Conservation (phyloP, 192 early-diverging fungal genomes). For the Radiomyces spectabilis region DNA sequence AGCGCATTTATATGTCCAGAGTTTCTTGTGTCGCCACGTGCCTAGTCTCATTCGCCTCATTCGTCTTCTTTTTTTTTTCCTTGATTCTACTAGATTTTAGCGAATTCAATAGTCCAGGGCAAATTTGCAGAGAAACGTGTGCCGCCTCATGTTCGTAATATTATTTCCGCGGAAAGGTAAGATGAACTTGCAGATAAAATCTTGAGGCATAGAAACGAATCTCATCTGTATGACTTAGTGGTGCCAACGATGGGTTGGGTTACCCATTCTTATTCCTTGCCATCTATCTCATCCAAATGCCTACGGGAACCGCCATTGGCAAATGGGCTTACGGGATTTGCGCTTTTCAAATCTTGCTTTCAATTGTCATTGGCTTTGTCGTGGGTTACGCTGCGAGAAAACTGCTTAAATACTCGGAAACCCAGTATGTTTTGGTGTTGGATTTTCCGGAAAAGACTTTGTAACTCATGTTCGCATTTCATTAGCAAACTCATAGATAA, state of each 20-base stretch:
- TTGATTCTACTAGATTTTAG: constrained; percentile 42
- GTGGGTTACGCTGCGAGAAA: constrained; percentile 64
- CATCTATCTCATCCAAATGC: constrained; percentile 52
- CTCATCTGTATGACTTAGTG: constrained; percentile 28
- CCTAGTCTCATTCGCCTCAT: neutral
- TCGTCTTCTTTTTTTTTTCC: neutral
- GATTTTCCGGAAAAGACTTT: too few relatives aligned
- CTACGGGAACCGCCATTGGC: constrained; percentile 53
- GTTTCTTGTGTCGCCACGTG: neutral
- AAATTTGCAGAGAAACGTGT: constrained; percentile 85
- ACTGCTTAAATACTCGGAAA: constrained; percentile 55
- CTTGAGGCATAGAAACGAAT: neutral
- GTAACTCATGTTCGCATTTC: too few relatives aligned
- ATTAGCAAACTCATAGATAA: constrained; percentile 76
- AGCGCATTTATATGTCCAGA: neutral
- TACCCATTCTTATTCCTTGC: constrained; percentile 75
- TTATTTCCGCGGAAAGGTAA: constrained; percentile 60
- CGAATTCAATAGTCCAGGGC: constrained; percentile 88
- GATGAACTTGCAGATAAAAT: too few relatives aligned
- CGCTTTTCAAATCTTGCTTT: constrained; percentile 70
- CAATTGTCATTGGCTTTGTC: constrained; percentile 58
- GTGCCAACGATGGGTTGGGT: constrained; percentile 84
- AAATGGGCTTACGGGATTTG: constrained; percentile 66
- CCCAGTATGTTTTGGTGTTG: too few relatives aligned
- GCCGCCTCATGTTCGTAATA: constrained; percentile 56